Percentiles rank a stretch among this genome's conserved stretches.
These are phyloP conservation scores for Xanthoconium separans DNA, from an alignment of 1,284 basidiomycete species.

Conservation along the genomic window DNA sequence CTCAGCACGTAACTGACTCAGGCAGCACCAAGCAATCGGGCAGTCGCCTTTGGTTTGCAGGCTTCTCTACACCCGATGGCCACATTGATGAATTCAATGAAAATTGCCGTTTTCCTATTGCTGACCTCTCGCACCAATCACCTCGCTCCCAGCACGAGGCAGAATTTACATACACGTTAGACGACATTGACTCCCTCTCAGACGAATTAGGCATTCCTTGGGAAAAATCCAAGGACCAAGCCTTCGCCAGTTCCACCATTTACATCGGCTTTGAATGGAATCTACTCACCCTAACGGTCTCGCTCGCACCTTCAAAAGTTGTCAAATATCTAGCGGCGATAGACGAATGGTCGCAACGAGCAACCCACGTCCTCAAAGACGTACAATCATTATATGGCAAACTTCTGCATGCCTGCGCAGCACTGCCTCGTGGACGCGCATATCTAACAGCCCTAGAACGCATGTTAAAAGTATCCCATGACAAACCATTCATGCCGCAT, in stretches of 20 bases:
- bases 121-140: too few relatives aligned
- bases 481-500: conserved; percentile 8
- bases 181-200: not conserved
- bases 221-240: conserved; percentile 1
- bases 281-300: accelerated
- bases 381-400: conserved; percentile 12
- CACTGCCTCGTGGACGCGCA: not conserved
- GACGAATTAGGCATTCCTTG: not conserved
- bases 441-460: conserved; percentile 4
- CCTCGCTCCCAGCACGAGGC: not conserved
- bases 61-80: not conserved
- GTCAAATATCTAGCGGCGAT: conserved; percentile 3
- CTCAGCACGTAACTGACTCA: not conserved
- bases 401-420: not conserved
- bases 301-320: not conserved
- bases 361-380: not conserved
- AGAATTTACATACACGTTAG: not conserved
- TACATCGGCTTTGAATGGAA: conserved; percentile 11
- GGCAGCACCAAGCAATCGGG: not conserved
- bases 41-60: not conserved
- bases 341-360: not conserved
- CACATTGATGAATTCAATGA: not conserved
- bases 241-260: not conserved
- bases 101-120: not conserved
- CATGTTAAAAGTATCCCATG: not conserved